Base-by-base conservation (phyloP, 2,329 filamentous ascomycete species). In the Talaromyces sp. region DNA sequence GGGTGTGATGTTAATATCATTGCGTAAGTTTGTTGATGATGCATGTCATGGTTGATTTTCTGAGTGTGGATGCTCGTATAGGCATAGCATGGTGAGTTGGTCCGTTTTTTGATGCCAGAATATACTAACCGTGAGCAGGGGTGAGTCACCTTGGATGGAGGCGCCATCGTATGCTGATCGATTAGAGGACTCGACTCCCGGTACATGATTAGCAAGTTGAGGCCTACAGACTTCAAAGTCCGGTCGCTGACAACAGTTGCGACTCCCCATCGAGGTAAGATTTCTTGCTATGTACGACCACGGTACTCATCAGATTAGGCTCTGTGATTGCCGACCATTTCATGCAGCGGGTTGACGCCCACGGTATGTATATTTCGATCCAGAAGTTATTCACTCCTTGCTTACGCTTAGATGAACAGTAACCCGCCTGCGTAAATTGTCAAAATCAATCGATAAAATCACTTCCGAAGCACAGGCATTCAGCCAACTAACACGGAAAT, bases 201-300 rank as follows among this genome's bases (percentile, higher is more conserved):
- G 65, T 87, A 87, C 69, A 87, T 89, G 85, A 86, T 89, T 69
- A 87, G 84, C 66, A 81, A 78, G 49, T 75, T 89, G 24, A 80
- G 82, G 59, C 86, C 85, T 10, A 78, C 79, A 3, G 86, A 88
- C 60, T 91, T 97, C 69, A 92, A 91, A 73, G 90, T 97, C 66
- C 83, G 93, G 43, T 88, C 86, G 0, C 74, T 89, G 69, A 89
- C 87, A 0, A 89, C 87, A 0, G 83, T 89, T 65, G 86, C 86
- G 2, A 85, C 84, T 14, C 87, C 87, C 0, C 87, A 89, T 76
- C 76, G 83, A 75, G 79, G 84, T 84, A 54, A 41, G 72, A 66
- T 10, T 41, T 13, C 6, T 9, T 13, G 19, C 41, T 13, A 14
- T 16, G 31, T 10, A 37, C 4, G 3, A 37, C 33, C 43, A 2